Percentiles rank a stretch among this genome's conserved stretches.
These are phyloP conservation scores for Paecilomyces sp. DNA, from an alignment of 2,329 filamentous ascomycete species.

Conservation along the genomic window DNA sequence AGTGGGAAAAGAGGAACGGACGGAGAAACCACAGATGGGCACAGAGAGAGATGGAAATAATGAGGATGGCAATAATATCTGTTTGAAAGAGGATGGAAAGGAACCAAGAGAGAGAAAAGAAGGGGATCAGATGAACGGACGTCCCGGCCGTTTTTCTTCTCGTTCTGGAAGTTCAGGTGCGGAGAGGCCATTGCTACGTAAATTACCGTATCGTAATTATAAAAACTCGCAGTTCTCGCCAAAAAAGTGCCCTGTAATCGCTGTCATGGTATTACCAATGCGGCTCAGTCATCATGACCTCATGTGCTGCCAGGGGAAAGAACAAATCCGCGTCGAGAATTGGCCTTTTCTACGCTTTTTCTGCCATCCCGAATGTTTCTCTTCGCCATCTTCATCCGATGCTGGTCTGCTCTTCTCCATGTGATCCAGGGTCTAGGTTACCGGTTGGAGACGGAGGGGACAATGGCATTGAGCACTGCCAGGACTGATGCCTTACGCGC, in stretches of 20 bases:
- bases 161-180: background rate
- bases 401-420: background rate
- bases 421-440: background rate
- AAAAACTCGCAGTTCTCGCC: background rate
- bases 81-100: background rate
- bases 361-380: background rate
- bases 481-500: background rate
- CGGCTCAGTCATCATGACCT: background rate
- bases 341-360: too few species aligned
- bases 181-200: background rate
- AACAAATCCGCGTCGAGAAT: background rate
- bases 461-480: background rate
- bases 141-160: background rate
- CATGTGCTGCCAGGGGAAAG: background rate
- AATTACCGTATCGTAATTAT: background rate
- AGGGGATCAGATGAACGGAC: background rate
- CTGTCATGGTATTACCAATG: background rate
- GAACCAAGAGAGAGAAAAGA: background rate
- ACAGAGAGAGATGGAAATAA: background rate
- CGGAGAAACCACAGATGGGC: background rate
- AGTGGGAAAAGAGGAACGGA: background rate
- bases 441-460: background rate
- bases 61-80: background rate
- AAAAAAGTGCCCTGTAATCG: background rate
- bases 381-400: background rate